Conservation (phyloP, 345 rosid species). For the Citrus australasica region DNA sequence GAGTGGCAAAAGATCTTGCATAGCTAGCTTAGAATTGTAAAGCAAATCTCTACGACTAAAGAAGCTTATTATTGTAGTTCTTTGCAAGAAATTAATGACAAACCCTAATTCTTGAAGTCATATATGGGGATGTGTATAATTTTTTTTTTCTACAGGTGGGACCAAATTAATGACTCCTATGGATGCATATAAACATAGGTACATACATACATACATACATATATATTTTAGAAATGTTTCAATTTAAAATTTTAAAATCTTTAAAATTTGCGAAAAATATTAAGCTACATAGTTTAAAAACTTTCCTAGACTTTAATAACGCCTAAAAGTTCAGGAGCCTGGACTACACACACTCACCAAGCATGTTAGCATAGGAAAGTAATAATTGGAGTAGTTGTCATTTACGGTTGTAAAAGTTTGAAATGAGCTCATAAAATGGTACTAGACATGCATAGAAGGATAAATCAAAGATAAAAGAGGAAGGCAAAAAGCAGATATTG, state of each 20-base stretch:
- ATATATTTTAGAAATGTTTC: too few species aligned
- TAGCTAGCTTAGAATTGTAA: conserved; percentile 10
- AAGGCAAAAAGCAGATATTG: neutral
- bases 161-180: neutral
- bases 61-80: neutral
- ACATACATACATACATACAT: neutral
- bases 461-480: neutral
- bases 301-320: too few species aligned
- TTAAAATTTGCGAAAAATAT: too few species aligned
- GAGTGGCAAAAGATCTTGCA: neutral
- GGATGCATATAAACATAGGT: neutral
- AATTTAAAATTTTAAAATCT: too few species aligned
- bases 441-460: neutral
- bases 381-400: neutral
- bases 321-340: too few species aligned
- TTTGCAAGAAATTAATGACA: neutral
- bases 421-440: neutral
- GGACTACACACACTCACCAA: too few species aligned
- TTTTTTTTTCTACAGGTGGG: neutral
- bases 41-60: neutral
- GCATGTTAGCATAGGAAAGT: neutral
- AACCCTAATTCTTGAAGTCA: conserved; percentile 16
- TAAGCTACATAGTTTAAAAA: too few species aligned
- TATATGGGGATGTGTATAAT: neutral
- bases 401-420: neutral